These are phyloP conservation scores for Saksenaea vasiformis DNA, from an alignment of 371 early-diverging fungal genomes.

Conservation along the genomic window DNA sequence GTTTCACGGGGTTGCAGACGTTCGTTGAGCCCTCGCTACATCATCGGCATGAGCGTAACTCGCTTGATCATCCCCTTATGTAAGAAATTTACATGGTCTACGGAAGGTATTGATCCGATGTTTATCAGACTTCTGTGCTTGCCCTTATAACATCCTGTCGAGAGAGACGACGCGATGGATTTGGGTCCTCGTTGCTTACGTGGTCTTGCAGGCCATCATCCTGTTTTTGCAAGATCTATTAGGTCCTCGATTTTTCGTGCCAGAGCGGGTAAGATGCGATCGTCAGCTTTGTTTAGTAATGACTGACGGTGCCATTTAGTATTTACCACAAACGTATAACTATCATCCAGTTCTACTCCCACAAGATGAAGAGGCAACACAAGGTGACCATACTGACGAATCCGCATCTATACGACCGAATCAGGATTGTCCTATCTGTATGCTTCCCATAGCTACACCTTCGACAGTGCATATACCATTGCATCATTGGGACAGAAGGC, in stretches of 20 bases:
- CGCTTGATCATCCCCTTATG: conserved; percentile 68
- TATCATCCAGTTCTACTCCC: conserved; percentile 66
- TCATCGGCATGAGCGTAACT: conserved; percentile 63
- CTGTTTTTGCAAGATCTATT: conserved; percentile 70
- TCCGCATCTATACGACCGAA: conserved; percentile 10
- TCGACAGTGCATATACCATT: conserved; percentile 42
- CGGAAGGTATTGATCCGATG: neutral
- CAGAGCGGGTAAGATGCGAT: conserved; percentile 52
- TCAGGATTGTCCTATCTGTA: conserved; percentile 79
- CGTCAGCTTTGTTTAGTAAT: neutral
- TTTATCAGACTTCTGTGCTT: conserved; percentile 57
- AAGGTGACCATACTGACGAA: conserved; percentile 14
- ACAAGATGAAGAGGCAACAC: conserved; percentile 46
- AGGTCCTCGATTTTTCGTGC: conserved; percentile 78
- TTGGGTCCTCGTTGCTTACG: conserved; percentile 58
- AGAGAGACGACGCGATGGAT: conserved; percentile 57
- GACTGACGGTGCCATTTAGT: conserved; percentile 26
- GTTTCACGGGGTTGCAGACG: conserved; percentile 63
- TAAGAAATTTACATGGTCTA: conserved; percentile 19
- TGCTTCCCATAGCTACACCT: conserved; percentile 60
- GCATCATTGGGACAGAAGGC: conserved; percentile 52
- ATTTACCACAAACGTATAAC: conserved; percentile 71
- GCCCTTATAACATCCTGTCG: conserved; percentile 59
- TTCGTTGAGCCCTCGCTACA: conserved; percentile 61
- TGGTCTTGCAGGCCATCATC: conserved; percentile 58